Conservation (phyloP, 352 stramenopile species). For the Globisporangium paddicum region DNA sequence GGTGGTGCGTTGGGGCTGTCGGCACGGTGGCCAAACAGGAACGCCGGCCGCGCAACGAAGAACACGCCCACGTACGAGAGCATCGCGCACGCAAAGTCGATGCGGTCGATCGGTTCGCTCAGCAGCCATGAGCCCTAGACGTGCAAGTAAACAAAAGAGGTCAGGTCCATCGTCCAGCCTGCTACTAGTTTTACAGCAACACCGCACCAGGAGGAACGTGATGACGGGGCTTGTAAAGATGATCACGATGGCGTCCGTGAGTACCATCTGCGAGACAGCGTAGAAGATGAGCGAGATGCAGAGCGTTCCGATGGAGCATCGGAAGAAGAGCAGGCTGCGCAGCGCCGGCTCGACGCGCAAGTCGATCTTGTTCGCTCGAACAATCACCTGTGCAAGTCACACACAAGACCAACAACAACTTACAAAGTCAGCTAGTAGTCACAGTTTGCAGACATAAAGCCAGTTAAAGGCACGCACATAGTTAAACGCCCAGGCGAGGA, state of each 20-base stretch:
- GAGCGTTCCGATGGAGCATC: slow-evolving; percentile 47
- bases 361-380: slow-evolving; percentile 30
- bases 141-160: background rate
- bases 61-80: slow-evolving; percentile 57
- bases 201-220: slow-evolving; percentile 47
- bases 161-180: background rate
- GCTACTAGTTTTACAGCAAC: background rate
- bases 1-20: slow-evolving; percentile 12
- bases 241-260: slow-evolving; percentile 63
- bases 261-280: slow-evolving; percentile 64
- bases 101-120: slow-evolving; percentile 33
- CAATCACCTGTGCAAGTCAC: slow-evolving; percentile 19
- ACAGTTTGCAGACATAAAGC: too few species aligned
- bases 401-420: too few species aligned
- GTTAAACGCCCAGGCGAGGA: slow-evolving; percentile 45
- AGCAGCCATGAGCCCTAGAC: slow-evolving; percentile 38
- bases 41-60: slow-evolving; percentile 52
- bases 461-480: slow-evolving; percentile 16
- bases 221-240: slow-evolving; percentile 60
- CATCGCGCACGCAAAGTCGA: slow-evolving; percentile 41
- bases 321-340: slow-evolving; percentile 37
- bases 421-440: too few species aligned
- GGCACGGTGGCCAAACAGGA: slow-evolving; percentile 30
- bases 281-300: slow-evolving; percentile 55
- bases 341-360: slow-evolving; percentile 30